Base-by-base conservation (phyloP, 1,284 basidiomycete genomes). In the Cutaneotrichosporon cutaneum region DNA sequence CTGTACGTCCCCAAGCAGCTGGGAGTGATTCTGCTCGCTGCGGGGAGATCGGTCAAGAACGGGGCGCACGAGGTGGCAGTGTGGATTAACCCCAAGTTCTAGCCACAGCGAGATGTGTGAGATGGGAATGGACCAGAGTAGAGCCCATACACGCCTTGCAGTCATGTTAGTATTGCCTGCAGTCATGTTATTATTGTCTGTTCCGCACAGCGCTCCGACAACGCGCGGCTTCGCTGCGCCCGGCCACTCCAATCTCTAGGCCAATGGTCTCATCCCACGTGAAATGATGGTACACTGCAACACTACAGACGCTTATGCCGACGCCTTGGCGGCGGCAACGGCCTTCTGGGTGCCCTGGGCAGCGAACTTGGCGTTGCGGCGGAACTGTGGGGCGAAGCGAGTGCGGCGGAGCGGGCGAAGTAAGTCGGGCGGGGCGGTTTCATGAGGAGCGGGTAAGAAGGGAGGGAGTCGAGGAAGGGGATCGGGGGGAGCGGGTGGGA, bases 341-440 rank as follows among this genome's bases (percentile, higher is more conserved):
- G 78, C 78, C 75, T 80, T 80, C 69, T 74, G 72, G 54, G 80
- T 77, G 66, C 80, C 80, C 66, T 74, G 73, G 61, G 77, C 75
- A 62, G 80, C 80, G 75, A 67, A 80, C 71, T 76, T 74, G 61
- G 77, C 74, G 78, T 81, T 81, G 69, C 80, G 77, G 67, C 80
- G 77, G 79, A 81, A 81, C 80, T 81, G 67, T 30, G 21, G 30
- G 10, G 27, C 35, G 13, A 50, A 30, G 30, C 21, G 21, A 11
- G 11, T n/a, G n/a, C n/a, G n/a, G n/a, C n/a, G n/a, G n/a, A n/a
- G n/a, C n/a, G n/a, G n/a, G n/a, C n/a, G n/a, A n/a, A n/a, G 18
- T 35, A 10, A 2, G 8, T 5, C 27, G 42, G 3, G 13, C n/a
- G 24, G 18, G 10, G 24, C 10, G 35, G 18, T n/a, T n/a, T 5